Evolutionary conservation across 2,329 filamentous ascomycete species (phyloP), one percentile per base, ranked within the genome.

Genomic region (Aspergillus sp.): DNA sequence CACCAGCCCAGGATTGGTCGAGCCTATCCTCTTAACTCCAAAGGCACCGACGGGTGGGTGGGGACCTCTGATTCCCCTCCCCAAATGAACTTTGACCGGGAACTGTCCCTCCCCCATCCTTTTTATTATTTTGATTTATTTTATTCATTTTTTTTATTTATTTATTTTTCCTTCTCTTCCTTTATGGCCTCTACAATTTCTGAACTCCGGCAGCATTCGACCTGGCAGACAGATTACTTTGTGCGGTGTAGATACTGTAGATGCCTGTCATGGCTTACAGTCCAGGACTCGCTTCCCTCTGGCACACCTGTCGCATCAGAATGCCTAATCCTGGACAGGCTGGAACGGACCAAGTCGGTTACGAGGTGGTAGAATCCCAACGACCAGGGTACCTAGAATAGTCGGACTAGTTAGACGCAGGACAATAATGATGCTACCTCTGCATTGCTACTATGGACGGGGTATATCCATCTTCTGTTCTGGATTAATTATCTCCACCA

Each of bases 41-140:
- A 60, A 63, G 55, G 49, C 53, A 55, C 63, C 62, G 56, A 61
- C 63, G 56, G 56, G 58, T 54, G 49, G 58, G 63, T 63, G 63
- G 64, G 54, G 61, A 55, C 46, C 54, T 42, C 47, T 56, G 54
- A 42, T 57, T 55, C 60, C 61, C 57, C 58, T 58, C 60, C 52
- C 46, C 54, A 53, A 54, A 56, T 52, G 46, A 45, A 50, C 29
- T 52, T 56, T 20, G 52, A 54, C 49, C 55, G 53, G 56, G 54
- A 55, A 55, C 42, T 55, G 45, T 54, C 39, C 31, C 32, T 24
- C 49, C 26, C 49, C 54, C 47, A 39, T 26, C 46, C 54, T n/a
- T 2, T n/a, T 20, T 20, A 20, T 20, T 20, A 20, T 20, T 14
- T 20, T 2, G 20, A 3, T 12, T 39, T 14, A n/a, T 16, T 39